phyloP scores from a whole-genome alignment of 208 protist genomes.

The Lotmaria passim region DNA sequence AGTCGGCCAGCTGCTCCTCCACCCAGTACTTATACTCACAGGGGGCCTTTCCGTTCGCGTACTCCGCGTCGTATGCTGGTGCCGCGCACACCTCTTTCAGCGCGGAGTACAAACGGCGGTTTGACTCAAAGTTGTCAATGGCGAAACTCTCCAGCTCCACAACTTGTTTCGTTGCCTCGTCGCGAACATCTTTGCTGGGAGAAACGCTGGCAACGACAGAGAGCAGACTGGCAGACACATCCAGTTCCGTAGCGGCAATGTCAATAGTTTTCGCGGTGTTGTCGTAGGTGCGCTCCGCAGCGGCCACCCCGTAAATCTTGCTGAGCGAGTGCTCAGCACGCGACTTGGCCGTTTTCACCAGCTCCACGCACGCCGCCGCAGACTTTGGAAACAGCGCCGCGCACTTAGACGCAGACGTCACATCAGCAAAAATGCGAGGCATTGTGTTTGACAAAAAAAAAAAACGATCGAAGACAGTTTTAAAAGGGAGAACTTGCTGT shows the following conservation, averaged over 20 bases:
- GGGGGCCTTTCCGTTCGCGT: conserved; percentile 32
- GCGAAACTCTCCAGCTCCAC: conserved; percentile 68
- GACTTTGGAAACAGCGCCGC: conserved; percentile 75
- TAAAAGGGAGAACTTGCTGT: background rate
- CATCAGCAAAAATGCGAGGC: conserved; percentile 64
- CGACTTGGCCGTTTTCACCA: conserved; percentile 55
- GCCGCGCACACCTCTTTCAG: conserved; percentile 48
- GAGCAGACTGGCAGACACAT: conserved; percentile 66
- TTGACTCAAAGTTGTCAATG: conserved; percentile 76
- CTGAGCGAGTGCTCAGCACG: conserved; percentile 54
- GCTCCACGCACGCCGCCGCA: conserved; percentile 43
- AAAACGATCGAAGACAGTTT: background rate
- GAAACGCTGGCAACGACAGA: conserved; percentile 63
- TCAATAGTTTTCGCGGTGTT: conserved; percentile 70
- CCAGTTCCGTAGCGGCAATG: conserved; percentile 56
- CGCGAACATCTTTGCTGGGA: conserved; percentile 58
- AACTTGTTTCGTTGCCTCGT: conserved; percentile 66
- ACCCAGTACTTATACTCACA: conserved; percentile 79
- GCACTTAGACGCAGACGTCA: conserved; percentile 45
- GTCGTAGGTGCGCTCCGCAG: conserved; percentile 44
- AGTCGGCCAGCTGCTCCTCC: conserved; percentile 66
- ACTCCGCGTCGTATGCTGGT: conserved; percentile 46
- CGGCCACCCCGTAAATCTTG: conserved; percentile 42
- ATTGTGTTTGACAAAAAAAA: conserved; percentile 32
- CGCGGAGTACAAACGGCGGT: conserved; percentile 66